Evolutionary conservation across 129 eudicot species (phyloP).

Genomic region (Sambucus nigra): DNA sequence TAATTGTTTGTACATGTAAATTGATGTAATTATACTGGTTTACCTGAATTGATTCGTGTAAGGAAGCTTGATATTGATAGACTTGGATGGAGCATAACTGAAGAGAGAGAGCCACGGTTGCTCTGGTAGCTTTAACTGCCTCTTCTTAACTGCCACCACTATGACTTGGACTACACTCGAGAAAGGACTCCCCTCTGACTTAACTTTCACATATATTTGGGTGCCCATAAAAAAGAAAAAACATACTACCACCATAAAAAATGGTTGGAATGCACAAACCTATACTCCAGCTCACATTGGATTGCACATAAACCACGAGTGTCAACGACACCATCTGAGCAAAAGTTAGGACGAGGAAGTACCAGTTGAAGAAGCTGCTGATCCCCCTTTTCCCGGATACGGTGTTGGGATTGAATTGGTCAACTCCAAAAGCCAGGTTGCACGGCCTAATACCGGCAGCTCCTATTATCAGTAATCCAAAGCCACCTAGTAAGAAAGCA

Average conservation of each 20-base stretch:
- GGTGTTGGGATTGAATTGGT: conserved; percentile 4
- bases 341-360: conserved; percentile 1
- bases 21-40: too few species aligned
- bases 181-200: conserved; percentile 11
- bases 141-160: conserved; percentile 6
- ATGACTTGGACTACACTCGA: too few species aligned
- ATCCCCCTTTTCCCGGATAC: conserved; percentile 2
- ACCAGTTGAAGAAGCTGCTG: conserved; percentile 9
- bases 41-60: conserved; percentile 9
- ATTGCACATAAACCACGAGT: conserved; percentile 8
- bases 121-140: background rate
- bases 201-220: conserved; percentile 1
- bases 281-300: conserved; percentile 2
- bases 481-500: background rate
- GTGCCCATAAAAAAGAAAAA: conserved; percentile 6
- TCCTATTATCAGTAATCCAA: background rate
- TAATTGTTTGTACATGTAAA: too few species aligned
- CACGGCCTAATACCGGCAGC: conserved; percentile 5
- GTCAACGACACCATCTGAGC: conserved; percentile 1
- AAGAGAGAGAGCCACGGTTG: conserved; percentile 7
- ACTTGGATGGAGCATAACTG: background rate
- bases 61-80: conserved; percentile 7
- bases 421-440: conserved; percentile 13
- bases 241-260: conserved; percentile 4
- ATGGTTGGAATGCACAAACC: conserved; percentile 1